These are phyloP conservation scores for Nectriaceae sp. DNA, from an alignment of 2,329 filamentous ascomycete genomes.

Conservation along the genomic window DNA sequence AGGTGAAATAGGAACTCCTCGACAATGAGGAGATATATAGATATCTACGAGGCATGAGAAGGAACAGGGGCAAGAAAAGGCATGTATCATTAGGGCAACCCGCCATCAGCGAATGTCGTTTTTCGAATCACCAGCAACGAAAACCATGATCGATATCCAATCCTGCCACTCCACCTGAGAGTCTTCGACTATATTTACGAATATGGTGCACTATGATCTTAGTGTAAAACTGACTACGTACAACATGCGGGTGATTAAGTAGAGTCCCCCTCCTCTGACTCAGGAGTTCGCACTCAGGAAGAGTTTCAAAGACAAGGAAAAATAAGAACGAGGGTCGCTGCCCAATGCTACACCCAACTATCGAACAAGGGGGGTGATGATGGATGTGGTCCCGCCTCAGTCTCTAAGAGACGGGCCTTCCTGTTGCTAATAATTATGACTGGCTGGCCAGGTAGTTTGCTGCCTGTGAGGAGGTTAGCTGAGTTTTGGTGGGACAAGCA, in stretches of 20 bases:
- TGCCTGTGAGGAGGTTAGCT: constrained; percentile 39
- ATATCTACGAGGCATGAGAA: background rate
- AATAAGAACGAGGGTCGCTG: background rate
- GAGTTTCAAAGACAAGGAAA: too few species aligned
- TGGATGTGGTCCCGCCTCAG: background rate
- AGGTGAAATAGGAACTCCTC: constrained; percentile 68
- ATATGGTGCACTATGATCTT: constrained; percentile 3
- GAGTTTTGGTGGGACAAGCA: background rate
- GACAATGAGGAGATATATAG: background rate
- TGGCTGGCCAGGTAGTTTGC: constrained; percentile 59
- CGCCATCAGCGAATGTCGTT: constrained; percentile 6
- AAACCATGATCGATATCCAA: background rate
- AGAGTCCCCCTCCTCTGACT: background rate
- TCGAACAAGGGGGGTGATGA: background rate
- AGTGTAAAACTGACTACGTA: constrained; percentile 9
- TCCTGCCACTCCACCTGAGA: background rate
- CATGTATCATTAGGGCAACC: constrained; percentile 9
- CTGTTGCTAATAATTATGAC: constrained; percentile 43
- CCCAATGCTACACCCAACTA: background rate
- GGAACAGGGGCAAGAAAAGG: background rate
- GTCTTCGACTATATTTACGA: constrained; percentile 6
- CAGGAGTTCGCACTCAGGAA: too few species aligned
- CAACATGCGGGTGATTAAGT: constrained; percentile 6
- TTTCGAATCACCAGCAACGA: background rate
- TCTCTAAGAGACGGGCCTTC: constrained; percentile 4